Evolutionary conservation across 2,329 filamentous ascomycete species (phyloP), one percentile per base, ranked within the genome.

Genomic region (Exophiala calicioides): DNA sequence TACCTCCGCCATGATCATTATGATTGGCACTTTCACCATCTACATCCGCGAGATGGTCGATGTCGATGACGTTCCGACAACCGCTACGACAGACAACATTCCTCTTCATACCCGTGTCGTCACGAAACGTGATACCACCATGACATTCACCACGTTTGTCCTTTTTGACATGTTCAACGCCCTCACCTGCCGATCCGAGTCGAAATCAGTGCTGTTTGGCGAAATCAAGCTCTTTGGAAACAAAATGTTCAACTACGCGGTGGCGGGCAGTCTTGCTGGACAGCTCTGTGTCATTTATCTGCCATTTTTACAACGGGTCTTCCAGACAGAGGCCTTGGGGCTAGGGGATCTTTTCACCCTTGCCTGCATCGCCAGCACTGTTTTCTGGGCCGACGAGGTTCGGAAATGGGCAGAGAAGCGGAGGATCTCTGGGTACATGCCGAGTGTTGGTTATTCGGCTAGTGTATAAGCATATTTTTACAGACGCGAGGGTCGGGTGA

Each of bases 111-210:
- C 67, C 3, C 65, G 88, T 44, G 74, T 84, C 48, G 87, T 97
- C 49, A 94, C 85, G 1, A 88, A 88, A 38, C 89, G 94, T 59
- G 93, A 98, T 70, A 98, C 93, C 1, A 98, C 93, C 55, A 96
- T 98, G 87, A 97, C 93, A 0, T 98, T 98, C 65, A 98, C 93
- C 4, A 95, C 90, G 70, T 98, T 98, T 64, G 93, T 98, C 34
- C 80, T 98, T 43, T 98, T 97, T 68, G 93, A 98, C 75, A 98
- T 98, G 93, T 96, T 97, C 76, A 97, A 98, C 68, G 93, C 93
- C 1, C 76, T 98, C 16, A 85, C 88, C 12, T 98, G 93, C 69
- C 88, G 93, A 36, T 94, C 87, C 5, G 90, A 95, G 64, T 83
- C 80, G 53, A 97, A 97, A 67, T 94, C 88, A 8, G 77, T 98